Conservation (phyloP, 441 rosid species). For the Hypseocharis bilobata region DNA sequence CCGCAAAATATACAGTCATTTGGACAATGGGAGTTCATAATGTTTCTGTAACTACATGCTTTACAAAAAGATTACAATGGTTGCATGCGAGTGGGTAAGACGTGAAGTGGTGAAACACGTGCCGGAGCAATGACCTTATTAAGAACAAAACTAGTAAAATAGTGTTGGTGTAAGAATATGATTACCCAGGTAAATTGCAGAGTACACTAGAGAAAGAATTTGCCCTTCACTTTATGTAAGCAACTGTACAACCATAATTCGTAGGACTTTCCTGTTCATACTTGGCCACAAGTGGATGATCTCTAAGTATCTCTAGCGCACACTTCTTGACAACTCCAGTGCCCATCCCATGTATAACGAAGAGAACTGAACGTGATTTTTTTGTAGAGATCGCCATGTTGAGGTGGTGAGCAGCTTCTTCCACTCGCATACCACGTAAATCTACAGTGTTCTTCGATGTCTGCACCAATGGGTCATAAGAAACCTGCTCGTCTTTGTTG, state of each 20-base stretch:
- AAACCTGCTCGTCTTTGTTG: constrained; percentile 25
- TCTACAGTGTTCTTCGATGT: constrained; percentile 72
- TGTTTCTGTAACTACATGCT: too few species aligned
- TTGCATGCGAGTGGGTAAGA: too few species aligned
- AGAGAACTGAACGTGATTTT: constrained; percentile 42
- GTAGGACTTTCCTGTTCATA: constrained; percentile 63
- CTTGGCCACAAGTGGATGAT: constrained; percentile 51
- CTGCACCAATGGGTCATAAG: constrained; percentile 44
- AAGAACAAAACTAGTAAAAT: too few species aligned
- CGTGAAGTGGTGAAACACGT: too few species aligned
- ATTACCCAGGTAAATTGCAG: too few species aligned
- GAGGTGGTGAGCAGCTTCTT: constrained; percentile 64
- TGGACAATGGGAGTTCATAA: too few species aligned
- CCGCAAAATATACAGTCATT: too few species aligned
- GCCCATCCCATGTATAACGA: constrained; percentile 73
- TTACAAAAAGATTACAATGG: too few species aligned
- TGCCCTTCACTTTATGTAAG: constrained; percentile 56
- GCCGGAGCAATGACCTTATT: too few species aligned
- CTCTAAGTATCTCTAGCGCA: constrained; percentile 45
- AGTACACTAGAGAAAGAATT: too few species aligned
- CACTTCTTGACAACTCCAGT: constrained; percentile 61
- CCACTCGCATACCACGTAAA: constrained; percentile 70
- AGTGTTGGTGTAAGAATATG: too few species aligned
- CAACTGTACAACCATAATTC: constrained; percentile 86
- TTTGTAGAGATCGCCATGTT: constrained; percentile 49